These are phyloP conservation scores for Ascochyta fabae DNA, from an alignment of 2,329 filamentous ascomycete species.

Conservation along the genomic window DNA sequence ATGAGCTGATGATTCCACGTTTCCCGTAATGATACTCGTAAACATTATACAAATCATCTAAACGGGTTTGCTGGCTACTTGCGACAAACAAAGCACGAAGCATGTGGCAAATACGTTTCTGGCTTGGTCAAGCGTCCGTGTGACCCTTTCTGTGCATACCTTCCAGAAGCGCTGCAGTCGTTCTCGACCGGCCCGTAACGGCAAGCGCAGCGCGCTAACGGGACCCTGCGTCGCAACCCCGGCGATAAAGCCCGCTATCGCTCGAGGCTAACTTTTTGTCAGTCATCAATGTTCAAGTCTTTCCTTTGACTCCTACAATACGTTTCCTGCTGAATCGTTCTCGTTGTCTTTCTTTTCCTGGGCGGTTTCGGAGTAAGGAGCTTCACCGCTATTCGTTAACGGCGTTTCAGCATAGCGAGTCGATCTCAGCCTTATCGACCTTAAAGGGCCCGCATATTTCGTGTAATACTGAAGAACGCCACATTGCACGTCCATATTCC, in stretches of 20 bases:
- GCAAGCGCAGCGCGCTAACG: constrained; percentile 4
- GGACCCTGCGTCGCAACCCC: constrained; percentile 15
- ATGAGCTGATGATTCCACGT: background rate
- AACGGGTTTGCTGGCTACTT: no score
- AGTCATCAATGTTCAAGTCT: constrained; percentile 9
- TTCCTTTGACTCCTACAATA: background rate
- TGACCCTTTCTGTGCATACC: constrained; percentile 6
- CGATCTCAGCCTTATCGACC: background rate
- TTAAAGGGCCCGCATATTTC: constrained; percentile 1
- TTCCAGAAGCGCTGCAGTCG: constrained; percentile 7
- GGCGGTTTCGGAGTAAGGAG: background rate
- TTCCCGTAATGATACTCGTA: background rate
- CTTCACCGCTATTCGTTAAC: background rate
- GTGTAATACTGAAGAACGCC: background rate
- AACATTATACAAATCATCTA: no score
- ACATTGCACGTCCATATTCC: no score
- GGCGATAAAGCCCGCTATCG: constrained; percentile 17
- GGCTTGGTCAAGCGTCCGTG: constrained; percentile 4
- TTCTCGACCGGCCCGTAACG: constrained; percentile 1
- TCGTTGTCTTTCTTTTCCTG: background rate
- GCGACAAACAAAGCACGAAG: background rate
- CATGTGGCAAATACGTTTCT: constrained; percentile 10
- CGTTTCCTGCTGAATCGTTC: no score
- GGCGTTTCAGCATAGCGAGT: background rate
- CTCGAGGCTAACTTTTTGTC: constrained; percentile 14